phyloP scores from a whole-genome alignment of 1,284 basidiomycete genomes.

The Xerocomus minutiporus region DNA sequence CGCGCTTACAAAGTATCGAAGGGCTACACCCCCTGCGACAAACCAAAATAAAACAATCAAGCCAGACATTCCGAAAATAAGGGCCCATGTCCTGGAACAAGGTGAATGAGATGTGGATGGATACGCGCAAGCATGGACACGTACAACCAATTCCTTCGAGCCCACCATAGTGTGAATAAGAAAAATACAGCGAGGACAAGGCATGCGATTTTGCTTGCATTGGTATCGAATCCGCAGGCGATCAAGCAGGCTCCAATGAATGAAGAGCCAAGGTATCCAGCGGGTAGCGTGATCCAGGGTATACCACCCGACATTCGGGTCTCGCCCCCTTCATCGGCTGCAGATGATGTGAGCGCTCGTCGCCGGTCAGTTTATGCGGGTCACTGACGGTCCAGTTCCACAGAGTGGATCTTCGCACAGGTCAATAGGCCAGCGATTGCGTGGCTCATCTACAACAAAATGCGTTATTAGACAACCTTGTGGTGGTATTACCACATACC shows the following conservation, averaged over 20 bases:
- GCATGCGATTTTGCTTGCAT: constrained; percentile 87
- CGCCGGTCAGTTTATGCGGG: not conserved
- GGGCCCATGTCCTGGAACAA: constrained; percentile 56
- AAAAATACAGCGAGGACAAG: constrained; percentile 84
- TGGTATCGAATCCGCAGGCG: constrained; percentile 90
- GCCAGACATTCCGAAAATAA: constrained; percentile 74
- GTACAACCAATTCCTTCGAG: constrained; percentile 74
- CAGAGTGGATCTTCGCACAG: constrained; percentile 86
- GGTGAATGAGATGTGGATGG: not conserved
- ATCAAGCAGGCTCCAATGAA: constrained; percentile 89
- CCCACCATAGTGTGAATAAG: constrained; percentile 91
- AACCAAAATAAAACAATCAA: constrained; percentile 83
- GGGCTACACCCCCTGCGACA: constrained; percentile 64
- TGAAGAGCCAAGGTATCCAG: constrained; percentile 89
- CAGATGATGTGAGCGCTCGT: constrained; percentile 6
- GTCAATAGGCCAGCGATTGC: constrained; percentile 80
- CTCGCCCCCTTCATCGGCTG: constrained; percentile 89
- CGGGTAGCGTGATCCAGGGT: constrained; percentile 78
- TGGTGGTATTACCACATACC: constrained; percentile 36
- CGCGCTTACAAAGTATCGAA: constrained; percentile 62
- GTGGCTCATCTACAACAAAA: constrained; percentile 67
- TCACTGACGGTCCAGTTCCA: constrained; percentile 74
- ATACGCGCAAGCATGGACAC: constrained; percentile 24
- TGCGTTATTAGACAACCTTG: constrained; percentile 6
- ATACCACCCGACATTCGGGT: constrained; percentile 94